Percentiles rank a stretch among this genome's conserved stretches.
phyloP scores from a whole-genome alignment of 2,329 filamentous ascomycete genomes.

The Aspergillus sp. region DNA sequence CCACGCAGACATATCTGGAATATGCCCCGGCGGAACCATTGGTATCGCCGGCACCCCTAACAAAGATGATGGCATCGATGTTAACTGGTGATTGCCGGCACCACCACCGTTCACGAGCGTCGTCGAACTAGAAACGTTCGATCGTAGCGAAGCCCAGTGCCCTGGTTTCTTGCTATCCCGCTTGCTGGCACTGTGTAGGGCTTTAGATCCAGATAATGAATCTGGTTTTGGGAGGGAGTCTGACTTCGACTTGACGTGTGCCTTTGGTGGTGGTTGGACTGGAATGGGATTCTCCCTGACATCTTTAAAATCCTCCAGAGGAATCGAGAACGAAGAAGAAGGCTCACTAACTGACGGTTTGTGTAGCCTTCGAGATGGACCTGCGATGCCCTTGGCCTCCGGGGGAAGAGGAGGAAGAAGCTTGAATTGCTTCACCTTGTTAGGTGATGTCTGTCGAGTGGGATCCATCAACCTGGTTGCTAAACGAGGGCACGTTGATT shows the following conservation, averaged over 20 bases:
- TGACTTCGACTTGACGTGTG: background rate
- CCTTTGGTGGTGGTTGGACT: background rate
- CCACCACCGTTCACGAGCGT: constrained; percentile 5
- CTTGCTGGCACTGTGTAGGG: too few relatives aligned
- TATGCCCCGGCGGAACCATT: constrained; percentile 37
- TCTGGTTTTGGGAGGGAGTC: too few relatives aligned
- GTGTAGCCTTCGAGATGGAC: constrained; percentile 18
- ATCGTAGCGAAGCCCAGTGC: constrained; percentile 4
- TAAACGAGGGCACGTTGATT: background rate
- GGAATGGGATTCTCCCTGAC: constrained; percentile 30
- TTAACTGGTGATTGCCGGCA: background rate
- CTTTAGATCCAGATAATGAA: too few relatives aligned
- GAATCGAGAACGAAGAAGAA: constrained; percentile 9
- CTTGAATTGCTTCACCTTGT: constrained; percentile 31
- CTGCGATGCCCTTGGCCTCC: constrained; percentile 10
- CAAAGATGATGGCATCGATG: constrained; percentile 12
- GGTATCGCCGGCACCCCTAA: constrained; percentile 35
- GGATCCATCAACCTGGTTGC: too few relatives aligned
- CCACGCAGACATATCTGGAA: constrained; percentile 29
- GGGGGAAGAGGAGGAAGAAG: constrained; percentile 32
- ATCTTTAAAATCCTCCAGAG: constrained; percentile 19
- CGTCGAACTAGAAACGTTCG: constrained; percentile 6
- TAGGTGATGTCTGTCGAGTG: background rate
- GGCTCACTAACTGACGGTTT: constrained; percentile 11
- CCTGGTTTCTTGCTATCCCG: too few relatives aligned